Percentiles rank a stretch among this genome's conserved stretches.
These are phyloP conservation scores for Amphichorda felina DNA, from an alignment of 2,329 filamentous ascomycete species.

Conservation along the genomic window DNA sequence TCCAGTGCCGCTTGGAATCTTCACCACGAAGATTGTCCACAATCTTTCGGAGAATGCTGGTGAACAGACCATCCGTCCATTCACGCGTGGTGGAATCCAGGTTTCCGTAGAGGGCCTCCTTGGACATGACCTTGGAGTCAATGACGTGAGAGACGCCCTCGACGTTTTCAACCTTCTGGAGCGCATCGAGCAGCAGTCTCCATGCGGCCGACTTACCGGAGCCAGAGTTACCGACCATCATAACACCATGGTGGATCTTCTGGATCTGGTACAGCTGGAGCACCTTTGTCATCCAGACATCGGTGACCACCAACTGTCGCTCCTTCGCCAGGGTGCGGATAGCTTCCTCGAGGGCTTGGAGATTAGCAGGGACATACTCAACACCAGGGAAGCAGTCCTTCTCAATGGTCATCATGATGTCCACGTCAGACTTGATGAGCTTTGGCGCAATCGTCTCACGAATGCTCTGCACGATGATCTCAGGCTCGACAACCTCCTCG, in stretches of 20 bases:
- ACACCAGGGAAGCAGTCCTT: conserved; percentile 81
- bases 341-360: conserved; percentile 66
- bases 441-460: conserved; percentile 98
- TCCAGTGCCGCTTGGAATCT: conserved; percentile 95
- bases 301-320: conserved; percentile 78
- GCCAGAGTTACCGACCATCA: conserved; percentile 99
- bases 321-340: conserved; percentile 76
- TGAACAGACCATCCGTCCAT: conserved; percentile 98
- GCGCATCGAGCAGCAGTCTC: conserved; percentile 80
- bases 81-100: conserved; percentile 94
- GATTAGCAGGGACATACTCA: conserved; percentile 80
- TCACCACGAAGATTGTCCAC: conserved; percentile 97
- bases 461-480: conserved; percentile 97
- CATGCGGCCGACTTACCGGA: conserved; percentile 93
- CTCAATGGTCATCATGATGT: conserved; percentile 78
- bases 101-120: conserved; percentile 91
- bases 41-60: conserved; percentile 93
- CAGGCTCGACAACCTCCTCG: conserved; percentile 70
- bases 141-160: conserved; percentile 97
- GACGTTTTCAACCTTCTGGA: conserved; percentile 80
- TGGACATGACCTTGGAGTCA: conserved; percentile 99
- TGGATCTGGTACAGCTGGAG: conserved; percentile 97
- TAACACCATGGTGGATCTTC: conserved; percentile 95
- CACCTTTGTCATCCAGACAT: conserved; percentile 95
- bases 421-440: conserved; percentile 83